phyloP scores from a whole-genome alignment of 306 rosid species.

The Prunus campanulata region DNA sequence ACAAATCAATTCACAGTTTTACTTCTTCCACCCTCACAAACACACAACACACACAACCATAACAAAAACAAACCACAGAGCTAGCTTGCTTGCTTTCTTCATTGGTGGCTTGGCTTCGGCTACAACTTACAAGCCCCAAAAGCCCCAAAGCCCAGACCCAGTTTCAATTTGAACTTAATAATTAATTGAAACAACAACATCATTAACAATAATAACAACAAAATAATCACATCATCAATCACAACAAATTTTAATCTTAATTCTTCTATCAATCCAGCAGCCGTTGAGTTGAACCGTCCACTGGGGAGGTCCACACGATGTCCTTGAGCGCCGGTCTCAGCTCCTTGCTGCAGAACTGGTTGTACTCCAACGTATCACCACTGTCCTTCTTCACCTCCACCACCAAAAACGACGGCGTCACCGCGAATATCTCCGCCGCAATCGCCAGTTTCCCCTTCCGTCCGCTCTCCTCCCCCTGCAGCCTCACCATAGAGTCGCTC shows the following conservation, averaged over 20 bases:
- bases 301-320: slow-evolving; percentile 63
- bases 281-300: slow-evolving; percentile 38
- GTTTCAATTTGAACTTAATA: background rate
- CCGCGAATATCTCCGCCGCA: slow-evolving; percentile 76
- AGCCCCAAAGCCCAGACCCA: background rate
- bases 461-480: slow-evolving; percentile 65
- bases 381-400: slow-evolving; percentile 89
- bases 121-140: no score
- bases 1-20: no score
- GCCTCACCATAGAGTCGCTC: slow-evolving; percentile 67
- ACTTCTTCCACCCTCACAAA: no score
- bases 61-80: no score
- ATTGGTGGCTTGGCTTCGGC: no score
- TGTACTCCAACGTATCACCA: slow-evolving; percentile 86
- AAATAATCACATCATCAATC: background rate
- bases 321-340: slow-evolving; percentile 93
- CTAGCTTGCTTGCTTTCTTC: no score
- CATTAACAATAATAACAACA: background rate
- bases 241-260: background rate
- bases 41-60: no score
- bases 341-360: slow-evolving; percentile 86
- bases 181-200: background rate
- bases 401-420: slow-evolving; percentile 76
- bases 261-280: slow-evolving; percentile 22
- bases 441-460: slow-evolving; percentile 75